Conservation (phyloP, 352 stramenopile species). For the Globisporangium solare region DNA sequence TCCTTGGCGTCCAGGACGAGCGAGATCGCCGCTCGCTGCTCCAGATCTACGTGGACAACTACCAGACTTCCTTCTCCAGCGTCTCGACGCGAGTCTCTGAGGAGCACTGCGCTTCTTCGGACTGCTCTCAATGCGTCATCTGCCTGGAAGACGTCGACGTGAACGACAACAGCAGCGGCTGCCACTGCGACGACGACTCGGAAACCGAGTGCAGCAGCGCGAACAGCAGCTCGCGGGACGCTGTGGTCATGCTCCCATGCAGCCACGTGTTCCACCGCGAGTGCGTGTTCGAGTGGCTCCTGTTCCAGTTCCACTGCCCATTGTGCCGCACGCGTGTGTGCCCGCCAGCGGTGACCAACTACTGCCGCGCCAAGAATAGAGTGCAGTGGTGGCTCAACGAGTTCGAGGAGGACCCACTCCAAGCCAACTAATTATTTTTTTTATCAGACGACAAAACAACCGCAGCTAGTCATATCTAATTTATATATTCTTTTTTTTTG, state of each 20-base stretch:
- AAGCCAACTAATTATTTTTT: conserved; percentile 4
- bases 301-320: conserved; percentile 69
- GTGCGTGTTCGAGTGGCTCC: conserved; percentile 72
- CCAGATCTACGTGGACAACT: conserved; percentile 69
- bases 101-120: background rate
- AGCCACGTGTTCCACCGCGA: conserved; percentile 66
- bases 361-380: conserved; percentile 46
- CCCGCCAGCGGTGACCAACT: conserved; percentile 49
- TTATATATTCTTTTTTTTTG: conserved; percentile 24
- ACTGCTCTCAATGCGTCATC: conserved; percentile 14
- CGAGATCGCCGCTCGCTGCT: conserved; percentile 54
- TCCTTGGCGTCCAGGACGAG: conserved; percentile 47
- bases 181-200: conserved; percentile 1
- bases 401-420: conserved; percentile 51
- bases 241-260: conserved; percentile 40
- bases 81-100: conserved; percentile 5
- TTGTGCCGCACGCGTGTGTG: conserved; percentile 55
- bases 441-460: conserved; percentile 38
- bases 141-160: conserved; percentile 15
- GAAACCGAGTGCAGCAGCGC: background rate
- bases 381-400: conserved; percentile 68
- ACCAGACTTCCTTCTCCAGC: conserved; percentile 17
- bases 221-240: background rate
- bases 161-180: conserved; percentile 7
- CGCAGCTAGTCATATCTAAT: conserved; percentile 50